phyloP scores from a whole-genome alignment of 352 stramenopile genomes.

The Pythium utonaiense region DNA sequence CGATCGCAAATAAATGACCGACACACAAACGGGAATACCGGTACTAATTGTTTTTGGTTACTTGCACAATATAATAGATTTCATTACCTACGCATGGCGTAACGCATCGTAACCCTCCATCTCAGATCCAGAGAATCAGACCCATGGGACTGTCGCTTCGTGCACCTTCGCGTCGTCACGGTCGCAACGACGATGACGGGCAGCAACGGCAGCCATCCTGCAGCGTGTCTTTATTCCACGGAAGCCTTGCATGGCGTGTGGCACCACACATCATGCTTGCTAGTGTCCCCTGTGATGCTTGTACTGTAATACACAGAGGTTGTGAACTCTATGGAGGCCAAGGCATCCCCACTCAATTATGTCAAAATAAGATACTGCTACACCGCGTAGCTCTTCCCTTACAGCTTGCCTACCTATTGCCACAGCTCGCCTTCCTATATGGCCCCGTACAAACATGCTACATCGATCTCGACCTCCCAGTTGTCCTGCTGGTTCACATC shows the following conservation, averaged over 20 bases:
- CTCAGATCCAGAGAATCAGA: conserved; percentile 1
- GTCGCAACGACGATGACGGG: neutral
- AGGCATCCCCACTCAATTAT: neutral
- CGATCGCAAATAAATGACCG: neutral
- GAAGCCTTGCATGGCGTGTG: neutral
- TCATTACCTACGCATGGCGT: neutral
- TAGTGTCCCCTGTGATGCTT: no score
- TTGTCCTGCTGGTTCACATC: neutral
- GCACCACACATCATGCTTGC: no score
- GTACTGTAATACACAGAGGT: no score
- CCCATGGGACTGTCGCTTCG: neutral
- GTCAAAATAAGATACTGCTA: conserved; percentile 4
- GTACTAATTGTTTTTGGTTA: neutral
- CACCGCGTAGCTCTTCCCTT: neutral
- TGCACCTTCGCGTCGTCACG: neutral
- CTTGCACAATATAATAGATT: no score
- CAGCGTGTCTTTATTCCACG: conserved; percentile 1
- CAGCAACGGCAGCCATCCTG: neutral
- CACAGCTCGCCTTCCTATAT: neutral
- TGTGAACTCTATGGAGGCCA: neutral
- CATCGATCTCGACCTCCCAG: neutral
- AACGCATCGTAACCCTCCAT: neutral
- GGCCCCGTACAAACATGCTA: neutral
- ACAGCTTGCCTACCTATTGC: neutral
- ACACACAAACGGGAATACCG: neutral